These are phyloP conservation scores for Pseudogymnoascus sp. DNA, from an alignment of 2,329 filamentous ascomycete species.

Conservation along the genomic window DNA sequence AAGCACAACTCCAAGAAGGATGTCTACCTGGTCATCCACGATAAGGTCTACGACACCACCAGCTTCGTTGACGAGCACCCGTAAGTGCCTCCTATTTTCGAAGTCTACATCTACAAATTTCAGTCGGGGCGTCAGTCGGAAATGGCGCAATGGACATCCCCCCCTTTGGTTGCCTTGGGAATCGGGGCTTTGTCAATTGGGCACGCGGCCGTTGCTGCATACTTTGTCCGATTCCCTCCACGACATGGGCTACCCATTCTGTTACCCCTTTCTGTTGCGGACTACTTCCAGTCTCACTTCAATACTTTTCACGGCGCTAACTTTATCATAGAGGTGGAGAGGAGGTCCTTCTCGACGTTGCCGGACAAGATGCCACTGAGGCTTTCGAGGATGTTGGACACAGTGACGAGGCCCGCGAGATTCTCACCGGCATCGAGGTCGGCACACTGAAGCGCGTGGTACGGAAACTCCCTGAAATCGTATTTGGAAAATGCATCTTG, in stretches of 20 bases:
- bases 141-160: background rate
- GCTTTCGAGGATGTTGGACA: conserved; percentile 99
- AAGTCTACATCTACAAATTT: background rate
- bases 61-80: conserved; percentile 97
- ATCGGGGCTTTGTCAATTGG: background rate
- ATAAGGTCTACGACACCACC: conserved; percentile 87
- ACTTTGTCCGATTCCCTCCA: background rate
- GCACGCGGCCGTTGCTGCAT: too few species aligned
- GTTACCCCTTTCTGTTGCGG: background rate
- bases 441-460: conserved; percentile 76
- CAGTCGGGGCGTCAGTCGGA: background rate
- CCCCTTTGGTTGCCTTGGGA: background rate
- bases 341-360: conserved; percentile 94
- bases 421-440: conserved; percentile 67
- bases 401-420: conserved; percentile 96
- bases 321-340: conserved; percentile 70
- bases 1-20: conserved; percentile 92
- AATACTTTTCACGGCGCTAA: conserved; percentile 13
- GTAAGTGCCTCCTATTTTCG: conserved; percentile 38
- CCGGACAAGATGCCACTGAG: conserved; percentile 91
- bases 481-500: background rate
- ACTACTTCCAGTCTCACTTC: background rate
- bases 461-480: conserved; percentile 28
- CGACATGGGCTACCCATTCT: background rate
- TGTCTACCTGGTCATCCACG: conserved; percentile 82